Conservation (phyloP, 2,329 filamentous ascomycete genomes). For the Podosphaera fusca region DNA sequence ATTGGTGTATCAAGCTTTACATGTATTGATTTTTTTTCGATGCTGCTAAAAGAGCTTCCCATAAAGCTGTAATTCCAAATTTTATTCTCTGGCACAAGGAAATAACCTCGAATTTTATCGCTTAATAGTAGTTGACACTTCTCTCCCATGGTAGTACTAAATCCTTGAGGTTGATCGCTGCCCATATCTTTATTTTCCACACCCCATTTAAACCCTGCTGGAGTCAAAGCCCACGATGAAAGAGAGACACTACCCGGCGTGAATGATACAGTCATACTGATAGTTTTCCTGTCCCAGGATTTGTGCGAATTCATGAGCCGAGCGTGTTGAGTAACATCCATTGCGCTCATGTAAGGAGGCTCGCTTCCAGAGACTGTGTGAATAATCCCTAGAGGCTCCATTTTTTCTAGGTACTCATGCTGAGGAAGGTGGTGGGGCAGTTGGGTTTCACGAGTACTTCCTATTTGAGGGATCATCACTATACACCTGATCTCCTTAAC, state of each 20-base stretch:
- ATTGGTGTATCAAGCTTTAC: constrained; percentile 85
- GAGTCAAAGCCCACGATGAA: constrained; percentile 79
- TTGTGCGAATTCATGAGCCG: constrained; percentile 67
- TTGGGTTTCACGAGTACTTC: constrained; percentile 76
- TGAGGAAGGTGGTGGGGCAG: constrained; percentile 74
- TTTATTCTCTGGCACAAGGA: constrained; percentile 75
- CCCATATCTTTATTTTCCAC: constrained; percentile 82
- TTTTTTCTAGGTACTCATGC: constrained; percentile 64
- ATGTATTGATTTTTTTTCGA: constrained; percentile 77
- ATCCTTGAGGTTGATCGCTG: constrained; percentile 84
- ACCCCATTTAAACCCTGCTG: constrained; percentile 88
- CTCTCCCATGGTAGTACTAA: constrained; percentile 76
- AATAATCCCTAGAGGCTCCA: constrained; percentile 86
- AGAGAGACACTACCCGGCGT: constrained; percentile 91
- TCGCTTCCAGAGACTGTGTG: constrained; percentile 92
- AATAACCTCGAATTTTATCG: constrained; percentile 85
- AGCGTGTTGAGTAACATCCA: constrained; percentile 84
- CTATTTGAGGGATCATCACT: constrained; percentile 92
- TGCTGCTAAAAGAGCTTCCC: constrained; percentile 63
- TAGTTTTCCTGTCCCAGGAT: constrained; percentile 64
- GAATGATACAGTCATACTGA: constrained; percentile 89
- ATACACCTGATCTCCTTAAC: constrained; percentile 95
- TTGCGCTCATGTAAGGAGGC: constrained; percentile 84
- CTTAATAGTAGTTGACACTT: constrained; percentile 87
- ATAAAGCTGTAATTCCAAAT: constrained; percentile 98